phyloP scores from a whole-genome alignment of 2,329 filamentous ascomycete species.

The Ciborinia camelliae region DNA sequence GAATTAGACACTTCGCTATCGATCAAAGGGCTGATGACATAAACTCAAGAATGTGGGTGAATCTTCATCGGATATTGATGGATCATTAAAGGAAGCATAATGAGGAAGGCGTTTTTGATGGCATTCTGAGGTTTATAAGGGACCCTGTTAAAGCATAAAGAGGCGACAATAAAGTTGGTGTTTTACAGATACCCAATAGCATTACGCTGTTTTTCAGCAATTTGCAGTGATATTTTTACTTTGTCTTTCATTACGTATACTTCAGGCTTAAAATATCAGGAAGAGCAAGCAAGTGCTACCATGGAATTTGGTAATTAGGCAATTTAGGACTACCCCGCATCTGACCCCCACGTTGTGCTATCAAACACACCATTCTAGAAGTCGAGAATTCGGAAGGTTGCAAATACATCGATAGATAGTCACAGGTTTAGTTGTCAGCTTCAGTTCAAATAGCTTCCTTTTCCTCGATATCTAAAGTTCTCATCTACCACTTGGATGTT shows the following conservation, averaged over 20 bases:
- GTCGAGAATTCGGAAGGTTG: not conserved
- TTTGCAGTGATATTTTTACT: not conserved
- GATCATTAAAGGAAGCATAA: not conserved
- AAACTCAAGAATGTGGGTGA: not conserved
- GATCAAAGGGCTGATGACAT: not conserved
- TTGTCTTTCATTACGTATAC: not conserved
- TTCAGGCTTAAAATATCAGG: not conserved
- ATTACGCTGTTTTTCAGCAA: not conserved
- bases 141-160: not conserved
- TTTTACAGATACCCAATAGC: constrained; percentile 8
- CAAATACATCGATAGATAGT: not conserved
- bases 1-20: not conserved
- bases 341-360: not conserved
- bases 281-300: constrained; percentile 5
- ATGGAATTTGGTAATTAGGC: not conserved
- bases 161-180: not conserved
- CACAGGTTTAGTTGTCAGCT: not conserved
- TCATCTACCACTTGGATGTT: not conserved
- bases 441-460: not conserved
- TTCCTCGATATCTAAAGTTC: not conserved
- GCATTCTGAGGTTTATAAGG: not conserved
- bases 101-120: not conserved
- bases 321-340: not conserved
- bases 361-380: not conserved
- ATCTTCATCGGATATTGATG: not conserved